Evolutionary conservation across 1,284 basidiomycete species (phyloP), one percentile per base, ranked within the genome.

Genomic region (Malassezia brasiliensis): DNA sequence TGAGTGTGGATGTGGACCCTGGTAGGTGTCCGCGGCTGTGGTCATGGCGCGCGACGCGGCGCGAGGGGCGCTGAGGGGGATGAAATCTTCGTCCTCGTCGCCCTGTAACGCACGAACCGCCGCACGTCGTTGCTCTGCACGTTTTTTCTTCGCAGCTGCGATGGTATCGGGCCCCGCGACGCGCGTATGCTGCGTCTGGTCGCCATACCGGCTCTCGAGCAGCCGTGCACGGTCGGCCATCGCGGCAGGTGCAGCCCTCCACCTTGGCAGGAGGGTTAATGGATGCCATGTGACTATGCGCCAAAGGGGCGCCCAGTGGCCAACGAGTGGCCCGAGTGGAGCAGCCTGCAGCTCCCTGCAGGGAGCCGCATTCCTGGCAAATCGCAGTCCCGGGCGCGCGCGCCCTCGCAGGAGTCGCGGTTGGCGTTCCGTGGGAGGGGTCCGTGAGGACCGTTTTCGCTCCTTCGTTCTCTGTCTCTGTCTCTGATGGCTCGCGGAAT

Each of bases 1-100:
- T 0, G 68, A 68, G 12, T 68, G 60, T 15, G 64, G 68, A 32
- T 68, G 68, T 2, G 64, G 68, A 0, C 61, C 66, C 9, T 49
- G 32, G 32, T 64, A 31, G 28, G 17, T 12, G 14, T 31, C 42
- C 5, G 22, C 2, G 1, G 42, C 25, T 6, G 50, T 17, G 20
- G 35, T n/a, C 12, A n/a, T 34, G 19, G 15, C 46, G 17, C 3
- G 41, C 14, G 17, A 14, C 44, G 32, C 35, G 35, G 8, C 14
- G 45, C 20, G 17, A 10, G 30, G 22, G 36, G 15, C n/a, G 31
- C 28, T 17, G 20, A 15, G 8, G 5, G 52, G 47, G 12, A 54
- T 31, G 32, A 37, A 54, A 15, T 47, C 45, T 7, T 39, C 46
- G 1, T 47, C 32, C 28, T 38, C 36, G n/a, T 17, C 15, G n/a